Evolutionary conservation across 768 basidiomycete genomes (phyloP), one percentile per base, ranked within the genome.

Genomic region (Boletus fagicola): DNA sequence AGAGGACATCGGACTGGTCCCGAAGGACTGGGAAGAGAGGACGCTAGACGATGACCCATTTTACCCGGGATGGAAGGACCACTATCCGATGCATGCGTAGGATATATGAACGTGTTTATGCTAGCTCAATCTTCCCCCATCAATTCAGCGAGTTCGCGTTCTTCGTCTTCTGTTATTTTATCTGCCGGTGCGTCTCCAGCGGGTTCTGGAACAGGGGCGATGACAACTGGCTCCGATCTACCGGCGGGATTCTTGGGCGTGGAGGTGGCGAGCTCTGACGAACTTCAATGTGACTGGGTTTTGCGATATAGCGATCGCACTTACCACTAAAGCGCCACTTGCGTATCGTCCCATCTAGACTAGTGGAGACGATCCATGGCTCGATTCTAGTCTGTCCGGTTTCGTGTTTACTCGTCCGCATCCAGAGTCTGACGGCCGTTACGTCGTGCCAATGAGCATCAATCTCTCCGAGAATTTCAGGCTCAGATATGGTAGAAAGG

Each of bases 371-470:
- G 42, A 98, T 78, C 88, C 90, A 94, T 20, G 87, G 84, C 63
- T 92, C 90, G 13, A 83, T 68, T 60, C 75, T 77, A n/a, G 75
- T 78, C 52, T 66, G 72, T 9, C 77, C 77, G 59, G 79, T 80
- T 26, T 74, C 74, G 10, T 76, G 77, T 30, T 72, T 68, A 8
- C 74, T 75, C 53, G 70, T 76, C 30, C 85, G 80, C 62, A 81
- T 74, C 93, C 94, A 97, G 12, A 87, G 74, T 30, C 80, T 79
- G 51, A 98, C 73, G 5, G 81, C 84, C 5, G 83, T 89, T 16
- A 98, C 86, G 63, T 97, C 92, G 62, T 92, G 92, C 84, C 88
- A 92, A 67, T 98, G 96, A 7, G 84, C 94, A 62, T 97, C 91
- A 12, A 91, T 74, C 63, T 85, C 83, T 28, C 79, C 76, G n/a